Base-by-base conservation (phyloP, 306 rosid genomes). In the Pachyrhizus erosus region DNA sequence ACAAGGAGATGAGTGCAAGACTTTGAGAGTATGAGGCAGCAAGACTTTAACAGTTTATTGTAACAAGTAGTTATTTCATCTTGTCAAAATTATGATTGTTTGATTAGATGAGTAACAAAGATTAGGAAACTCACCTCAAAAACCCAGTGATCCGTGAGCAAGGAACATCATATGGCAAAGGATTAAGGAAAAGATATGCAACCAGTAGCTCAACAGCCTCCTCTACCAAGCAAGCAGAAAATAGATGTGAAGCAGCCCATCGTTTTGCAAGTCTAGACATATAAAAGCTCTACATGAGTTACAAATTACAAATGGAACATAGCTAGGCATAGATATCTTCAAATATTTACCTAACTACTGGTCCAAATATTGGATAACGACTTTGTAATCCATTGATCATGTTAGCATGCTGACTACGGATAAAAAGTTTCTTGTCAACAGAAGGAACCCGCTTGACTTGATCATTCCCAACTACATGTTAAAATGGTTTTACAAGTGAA, bases 241-340 rank as follows among this genome's bases (percentile, higher is more conserved):
- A 92, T 70, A 96, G 87, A 92, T 96, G 99, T 10, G 98, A 92
- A 72, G 97, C 90, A 83, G 84, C 92, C 97, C 99, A 96, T 82
- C 96, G 87, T 84, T 96, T 96, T 83, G 99, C 99, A 82, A 96
- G 93, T 92, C 99, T 96, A 71, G 83, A 88, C 80, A 83, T 27
- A 37, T 34, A 75, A 82, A 75, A 20, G 57, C 23, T 54, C 74
- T 55, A 81, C 18, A 45, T 79, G 75, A 87, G 90, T 75, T 76
- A 45, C 49, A 69, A 55, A 75, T 43, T 65, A 72, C 37, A 77
- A 39, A 55, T 11, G 49, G 62, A 82, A 54, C 11, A 70, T 51
- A 74, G 80, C 45, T 45, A 17, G 49, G 39, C 75, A 68, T 4
- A 67, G 46, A 76, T 62, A 37, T 12, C 51, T 75, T 40, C 65